Percentiles rank a stretch among this genome's conserved stretches.
Conservation (phyloP, 129 eudicot species). For the Lonicera japonica region DNA sequence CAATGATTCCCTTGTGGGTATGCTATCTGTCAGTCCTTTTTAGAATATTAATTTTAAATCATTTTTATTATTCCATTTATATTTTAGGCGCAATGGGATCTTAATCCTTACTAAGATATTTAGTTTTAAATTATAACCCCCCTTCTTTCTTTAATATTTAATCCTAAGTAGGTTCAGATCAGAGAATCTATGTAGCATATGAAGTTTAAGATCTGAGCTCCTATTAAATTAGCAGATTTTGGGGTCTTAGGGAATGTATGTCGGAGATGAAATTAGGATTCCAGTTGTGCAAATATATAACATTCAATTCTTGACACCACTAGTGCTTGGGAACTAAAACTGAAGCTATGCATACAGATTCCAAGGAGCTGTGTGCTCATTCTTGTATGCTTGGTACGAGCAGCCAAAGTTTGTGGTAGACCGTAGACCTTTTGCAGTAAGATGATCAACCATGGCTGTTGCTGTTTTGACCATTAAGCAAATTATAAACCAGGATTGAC, state of each 20-base stretch:
- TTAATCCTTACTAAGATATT: not conserved
- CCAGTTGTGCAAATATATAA: not conserved
- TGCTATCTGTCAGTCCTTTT: constrained; percentile 17
- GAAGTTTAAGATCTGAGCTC: too few relatives aligned
- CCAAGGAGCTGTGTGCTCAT: not conserved
- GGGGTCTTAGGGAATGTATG: too few relatives aligned
- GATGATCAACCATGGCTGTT: not conserved
- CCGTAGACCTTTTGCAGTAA: not conserved
- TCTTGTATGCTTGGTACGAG: too few relatives aligned
- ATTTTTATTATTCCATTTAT: not conserved
- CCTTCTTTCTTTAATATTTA: not conserved
- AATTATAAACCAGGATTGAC: not conserved
- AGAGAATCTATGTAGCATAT: too few relatives aligned
- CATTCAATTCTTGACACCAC: not conserved
- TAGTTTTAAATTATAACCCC: too few relatives aligned
- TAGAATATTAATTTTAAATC: not conserved
- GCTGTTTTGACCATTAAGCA: not conserved
- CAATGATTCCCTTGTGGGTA: constrained; percentile 99
- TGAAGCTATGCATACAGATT: not conserved
- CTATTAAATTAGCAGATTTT: too few relatives aligned
- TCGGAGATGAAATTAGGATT: not conserved
- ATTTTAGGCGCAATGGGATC: not conserved
- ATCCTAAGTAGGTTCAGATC: too few relatives aligned
- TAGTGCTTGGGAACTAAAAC: not conserved
- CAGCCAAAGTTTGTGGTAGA: not conserved